Evolutionary conservation across 2,329 filamentous ascomycete genomes (phyloP).

Genomic region (Alternaria sp.): DNA sequence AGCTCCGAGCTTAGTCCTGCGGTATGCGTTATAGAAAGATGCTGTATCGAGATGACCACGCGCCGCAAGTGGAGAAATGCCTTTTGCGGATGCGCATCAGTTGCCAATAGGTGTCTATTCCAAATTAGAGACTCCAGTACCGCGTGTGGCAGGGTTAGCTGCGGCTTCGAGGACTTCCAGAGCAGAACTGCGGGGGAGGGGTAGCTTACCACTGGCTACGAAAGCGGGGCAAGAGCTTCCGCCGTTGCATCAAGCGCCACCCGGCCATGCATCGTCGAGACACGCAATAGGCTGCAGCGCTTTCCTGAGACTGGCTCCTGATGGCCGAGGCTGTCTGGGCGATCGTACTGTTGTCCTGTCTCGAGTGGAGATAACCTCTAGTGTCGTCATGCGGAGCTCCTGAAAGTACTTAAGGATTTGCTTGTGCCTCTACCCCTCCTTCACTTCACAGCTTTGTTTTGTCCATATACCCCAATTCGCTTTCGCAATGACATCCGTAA

Average conservation of each 20-base stretch:
- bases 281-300: conserved; percentile 29
- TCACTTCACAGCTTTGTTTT: conserved; percentile 22
- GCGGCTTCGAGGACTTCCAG: conserved; percentile 17
- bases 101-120: conserved; percentile 15
- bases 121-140: conserved; percentile 17
- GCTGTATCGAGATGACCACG: neutral
- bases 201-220: conserved; percentile 35
- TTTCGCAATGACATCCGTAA: conserved; percentile 53
- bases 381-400: conserved; percentile 28
- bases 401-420: conserved; percentile 38
- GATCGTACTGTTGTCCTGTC: conserved; percentile 17
- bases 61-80: neutral
- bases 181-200: conserved; percentile 42
- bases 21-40: neutral
- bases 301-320: conserved; percentile 34
- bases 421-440: conserved; percentile 30
- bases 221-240: conserved; percentile 37
- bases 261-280: conserved; percentile 12
- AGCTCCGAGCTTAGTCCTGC: conserved; percentile 8
- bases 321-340: conserved; percentile 40
- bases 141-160: conserved; percentile 18
- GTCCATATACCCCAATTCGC: conserved; percentile 37
- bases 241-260: conserved; percentile 32
- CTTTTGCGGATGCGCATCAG: conserved; percentile 1
- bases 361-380: conserved; percentile 28